These are phyloP conservation scores for Candida mattraensis DNA, from an alignment of 805 yeast species.

Conservation along the genomic window DNA sequence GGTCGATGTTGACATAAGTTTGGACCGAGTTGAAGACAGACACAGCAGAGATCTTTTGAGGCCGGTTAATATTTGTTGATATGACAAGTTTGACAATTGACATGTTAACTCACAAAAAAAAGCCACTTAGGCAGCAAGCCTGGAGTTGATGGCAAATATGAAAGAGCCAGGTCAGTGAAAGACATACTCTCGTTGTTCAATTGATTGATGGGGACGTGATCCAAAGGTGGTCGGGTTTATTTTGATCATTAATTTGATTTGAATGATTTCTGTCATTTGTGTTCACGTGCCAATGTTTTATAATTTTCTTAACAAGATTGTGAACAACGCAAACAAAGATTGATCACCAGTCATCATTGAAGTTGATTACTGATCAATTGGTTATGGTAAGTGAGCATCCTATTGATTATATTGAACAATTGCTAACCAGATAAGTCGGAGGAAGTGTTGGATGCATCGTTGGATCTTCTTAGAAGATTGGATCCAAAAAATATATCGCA, in stretches of 20 bases:
- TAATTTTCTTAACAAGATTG: too few relatives aligned
- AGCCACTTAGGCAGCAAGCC: slow-evolving; percentile 78
- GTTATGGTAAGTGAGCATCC: neutral
- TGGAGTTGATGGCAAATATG: slow-evolving; percentile 42
- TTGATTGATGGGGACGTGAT: too few relatives aligned
- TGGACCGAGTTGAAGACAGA: slow-evolving; percentile 89
- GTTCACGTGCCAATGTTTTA: too few relatives aligned
- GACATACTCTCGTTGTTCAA: too few relatives aligned
- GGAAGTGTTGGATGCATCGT: slow-evolving; percentile 70
- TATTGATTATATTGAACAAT: neutral
- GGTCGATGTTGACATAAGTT: slow-evolving; percentile 67
- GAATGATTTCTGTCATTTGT: too few relatives aligned
- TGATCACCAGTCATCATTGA: too few relatives aligned
- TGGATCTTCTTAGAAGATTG: slow-evolving; percentile 73
- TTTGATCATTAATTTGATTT: too few relatives aligned
- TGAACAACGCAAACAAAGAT: too few relatives aligned
- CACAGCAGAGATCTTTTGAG: slow-evolving; percentile 77
- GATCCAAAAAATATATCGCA: slow-evolving; percentile 60
- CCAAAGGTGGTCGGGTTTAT: too few relatives aligned
- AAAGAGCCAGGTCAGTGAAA: slow-evolving; percentile 29
- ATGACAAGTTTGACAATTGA: neutral
- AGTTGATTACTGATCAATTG: neutral
- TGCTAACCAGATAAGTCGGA: slow-evolving; percentile 30
- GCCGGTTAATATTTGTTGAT: slow-evolving; percentile 33
- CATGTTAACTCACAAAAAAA: slow-evolving; percentile 49